Conservation (phyloP, 2,329 filamentous ascomycete species). For the Truncatella angustata region DNA sequence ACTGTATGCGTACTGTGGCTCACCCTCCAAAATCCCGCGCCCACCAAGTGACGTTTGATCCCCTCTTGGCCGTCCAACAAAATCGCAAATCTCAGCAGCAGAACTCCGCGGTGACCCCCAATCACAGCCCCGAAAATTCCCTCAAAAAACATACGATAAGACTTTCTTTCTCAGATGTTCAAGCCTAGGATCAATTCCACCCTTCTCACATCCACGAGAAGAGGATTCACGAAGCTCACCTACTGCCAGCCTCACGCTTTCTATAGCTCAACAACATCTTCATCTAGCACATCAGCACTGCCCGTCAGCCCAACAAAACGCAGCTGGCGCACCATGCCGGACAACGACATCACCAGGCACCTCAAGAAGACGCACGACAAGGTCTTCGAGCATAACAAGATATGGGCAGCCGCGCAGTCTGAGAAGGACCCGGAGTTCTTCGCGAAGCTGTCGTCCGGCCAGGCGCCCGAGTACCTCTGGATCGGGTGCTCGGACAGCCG, state of each 20-base stretch:
- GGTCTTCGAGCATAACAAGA: constrained; percentile 67
- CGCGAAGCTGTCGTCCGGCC: constrained; percentile 59
- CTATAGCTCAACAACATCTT: not conserved
- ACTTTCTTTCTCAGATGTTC: not conserved
- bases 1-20: constrained; percentile 4
- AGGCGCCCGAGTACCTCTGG: constrained; percentile 75
- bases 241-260: constrained; percentile 2
- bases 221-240: not conserved
- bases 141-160: not conserved
- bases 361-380: constrained; percentile 63
- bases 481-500: constrained; percentile 90
- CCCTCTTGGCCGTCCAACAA: not conserved
- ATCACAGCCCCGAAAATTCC: not conserved
- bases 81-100: not conserved
- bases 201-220: constrained; percentile 5
- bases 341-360: constrained; percentile 49
- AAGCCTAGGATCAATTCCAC: not conserved
- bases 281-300: too few species aligned
- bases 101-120: not conserved
- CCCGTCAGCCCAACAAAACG: not conserved
- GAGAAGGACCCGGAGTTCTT: constrained; percentile 65
- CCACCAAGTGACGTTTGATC: constrained; percentile 7
- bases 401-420: constrained; percentile 61
- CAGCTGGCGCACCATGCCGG: constrained; percentile 26
- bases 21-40: not conserved